Percentiles rank a stretch among this genome's conserved stretches.
Evolutionary conservation across 2,329 filamentous ascomycete genomes (phyloP).

Genomic region (Fusarium succisae): DNA sequence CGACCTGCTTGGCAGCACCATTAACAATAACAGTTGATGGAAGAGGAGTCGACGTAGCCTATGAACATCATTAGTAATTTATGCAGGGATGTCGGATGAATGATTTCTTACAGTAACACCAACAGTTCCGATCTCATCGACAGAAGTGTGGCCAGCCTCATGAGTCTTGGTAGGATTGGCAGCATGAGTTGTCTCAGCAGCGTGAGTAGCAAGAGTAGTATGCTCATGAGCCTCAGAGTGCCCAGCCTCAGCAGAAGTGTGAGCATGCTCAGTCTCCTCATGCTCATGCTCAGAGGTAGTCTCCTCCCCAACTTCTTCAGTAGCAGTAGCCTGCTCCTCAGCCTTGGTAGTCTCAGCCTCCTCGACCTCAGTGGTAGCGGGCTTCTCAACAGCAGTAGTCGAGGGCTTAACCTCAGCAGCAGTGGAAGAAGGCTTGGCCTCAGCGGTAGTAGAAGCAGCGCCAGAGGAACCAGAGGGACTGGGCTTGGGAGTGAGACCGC

Average conservation of each 20-base stretch:
- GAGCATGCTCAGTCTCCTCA: not conserved
- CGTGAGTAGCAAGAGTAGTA: not conserved
- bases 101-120: constrained; percentile 12
- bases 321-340: not conserved
- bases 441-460: not conserved
- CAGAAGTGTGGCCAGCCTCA: not conserved
- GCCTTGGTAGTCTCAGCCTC: not conserved
- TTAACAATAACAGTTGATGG: constrained; percentile 14
- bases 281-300: not conserved
- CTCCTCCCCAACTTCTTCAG: not conserved
- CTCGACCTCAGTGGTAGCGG: not conserved
- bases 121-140: constrained; percentile 19
- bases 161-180: not conserved
- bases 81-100: not conserved
- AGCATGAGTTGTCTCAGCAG: not conserved
- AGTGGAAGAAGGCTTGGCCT: not conserved
- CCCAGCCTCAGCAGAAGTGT: not conserved
- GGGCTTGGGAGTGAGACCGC: constrained; percentile 37
- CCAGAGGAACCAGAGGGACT: constrained; percentile 24
- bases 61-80: not conserved
- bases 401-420: not conserved
- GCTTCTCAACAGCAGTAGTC: not conserved
- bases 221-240: not conserved
- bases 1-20: constrained; percentile 15
- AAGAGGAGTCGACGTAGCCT: constrained; percentile 7